These are phyloP conservation scores for Yamadazyma membranifaciens DNA, from an alignment of 1,139 yeast species.

Conservation along the genomic window DNA sequence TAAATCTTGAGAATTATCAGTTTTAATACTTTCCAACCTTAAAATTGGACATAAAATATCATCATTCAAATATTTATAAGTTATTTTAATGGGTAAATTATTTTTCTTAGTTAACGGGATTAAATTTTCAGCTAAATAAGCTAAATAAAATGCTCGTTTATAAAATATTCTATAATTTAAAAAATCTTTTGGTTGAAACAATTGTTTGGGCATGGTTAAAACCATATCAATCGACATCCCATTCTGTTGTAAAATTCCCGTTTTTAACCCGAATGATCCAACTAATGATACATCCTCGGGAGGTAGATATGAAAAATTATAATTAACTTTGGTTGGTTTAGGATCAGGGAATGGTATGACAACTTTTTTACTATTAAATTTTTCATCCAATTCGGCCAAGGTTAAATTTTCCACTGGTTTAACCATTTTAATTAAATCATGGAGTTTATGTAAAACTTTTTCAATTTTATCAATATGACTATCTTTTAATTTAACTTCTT, in stretches of 20 bases:
- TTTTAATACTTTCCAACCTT: slow-evolving; percentile 50
- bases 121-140: slow-evolving; percentile 69
- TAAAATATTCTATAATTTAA: slow-evolving; percentile 86
- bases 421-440: slow-evolving; percentile 63
- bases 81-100: slow-evolving; percentile 52
- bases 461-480: slow-evolving; percentile 65
- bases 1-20: slow-evolving; percentile 48
- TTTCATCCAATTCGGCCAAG: slow-evolving; percentile 50
- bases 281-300: slow-evolving; percentile 79
- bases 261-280: slow-evolving; percentile 87
- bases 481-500: slow-evolving; percentile 75
- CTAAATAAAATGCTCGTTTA: slow-evolving; percentile 84
- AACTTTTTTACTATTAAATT: slow-evolving; percentile 48
- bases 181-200: slow-evolving; percentile 85
- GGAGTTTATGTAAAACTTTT: slow-evolving; percentile 72
- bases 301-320: slow-evolving; percentile 64
- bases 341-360: slow-evolving; percentile 89
- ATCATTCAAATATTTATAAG: slow-evolving; percentile 60
- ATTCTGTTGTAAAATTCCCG: slow-evolving; percentile 52
- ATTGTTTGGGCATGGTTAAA: slow-evolving; percentile 71
- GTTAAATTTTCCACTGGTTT: slow-evolving; percentile 54
- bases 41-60: slow-evolving; percentile 67
- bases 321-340: slow-evolving; percentile 67
- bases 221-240: slow-evolving; percentile 74
- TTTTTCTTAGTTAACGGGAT: slow-evolving; percentile 53